These are phyloP conservation scores for Ophiostoma perfectum DNA, from an alignment of 2,329 filamentous ascomycete species.

Conservation along the genomic window DNA sequence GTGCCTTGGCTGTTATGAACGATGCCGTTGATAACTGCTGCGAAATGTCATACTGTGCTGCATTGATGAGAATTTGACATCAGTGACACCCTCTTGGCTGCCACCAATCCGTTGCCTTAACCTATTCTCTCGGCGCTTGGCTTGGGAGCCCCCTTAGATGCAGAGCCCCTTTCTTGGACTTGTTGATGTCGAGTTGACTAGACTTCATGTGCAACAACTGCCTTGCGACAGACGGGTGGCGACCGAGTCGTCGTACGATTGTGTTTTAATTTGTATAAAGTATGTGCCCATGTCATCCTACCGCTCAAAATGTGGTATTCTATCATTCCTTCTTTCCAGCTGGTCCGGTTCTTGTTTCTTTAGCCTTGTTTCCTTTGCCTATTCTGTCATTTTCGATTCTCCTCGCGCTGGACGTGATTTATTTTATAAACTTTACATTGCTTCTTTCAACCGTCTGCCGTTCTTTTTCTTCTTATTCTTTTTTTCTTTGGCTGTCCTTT, in stretches of 20 bases:
- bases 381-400: slow-evolving; percentile 13
- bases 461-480: background rate
- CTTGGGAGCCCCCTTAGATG: background rate
- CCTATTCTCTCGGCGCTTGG: slow-evolving; percentile 15
- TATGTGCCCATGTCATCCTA: background rate
- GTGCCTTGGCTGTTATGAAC: slow-evolving; percentile 10
- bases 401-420: slow-evolving; percentile 8
- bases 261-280: background rate
- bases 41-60: background rate
- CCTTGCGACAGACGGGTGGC: background rate
- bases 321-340: background rate
- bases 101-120: slow-evolving; percentile 3
- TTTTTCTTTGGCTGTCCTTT: background rate
- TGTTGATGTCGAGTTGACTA: background rate
- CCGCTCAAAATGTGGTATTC: background rate
- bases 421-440: background rate
- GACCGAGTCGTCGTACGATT: background rate
- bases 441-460: background rate
- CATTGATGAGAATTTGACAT: slow-evolving; percentile 1
- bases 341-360: slow-evolving; percentile 5
- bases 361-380: background rate
- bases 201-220: background rate
- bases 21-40: background rate
- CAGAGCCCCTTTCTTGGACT: slow-evolving; percentile 5
- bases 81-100: slow-evolving; percentile 9